phyloP scores from a whole-genome alignment of 176 grass and related monocot genomes.

The Eragrostis nindensis region DNA sequence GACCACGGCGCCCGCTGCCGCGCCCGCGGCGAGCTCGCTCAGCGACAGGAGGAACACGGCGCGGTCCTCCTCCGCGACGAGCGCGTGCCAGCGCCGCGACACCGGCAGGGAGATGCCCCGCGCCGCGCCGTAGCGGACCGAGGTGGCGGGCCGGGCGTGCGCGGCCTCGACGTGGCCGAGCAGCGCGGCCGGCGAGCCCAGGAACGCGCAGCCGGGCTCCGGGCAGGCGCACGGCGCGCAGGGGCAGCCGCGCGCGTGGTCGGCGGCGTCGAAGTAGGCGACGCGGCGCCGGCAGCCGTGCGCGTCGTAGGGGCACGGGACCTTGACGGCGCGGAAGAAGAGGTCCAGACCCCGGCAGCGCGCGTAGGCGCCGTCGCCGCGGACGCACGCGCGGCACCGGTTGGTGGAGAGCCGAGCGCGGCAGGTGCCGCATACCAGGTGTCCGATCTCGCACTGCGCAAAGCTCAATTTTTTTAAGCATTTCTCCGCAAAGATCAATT shows the following conservation, averaged over 20 bases:
- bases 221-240: conserved; percentile 22
- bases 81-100: not conserved
- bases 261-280: not conserved
- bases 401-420: not conserved
- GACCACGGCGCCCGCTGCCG: not conserved
- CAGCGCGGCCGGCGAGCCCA: conserved; percentile 1
- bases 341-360: conserved; percentile 4
- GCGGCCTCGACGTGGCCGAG: not conserved
- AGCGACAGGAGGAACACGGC: conserved; percentile 22
- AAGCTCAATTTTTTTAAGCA: no score
- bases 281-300: conserved; percentile 13
- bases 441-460: not conserved
- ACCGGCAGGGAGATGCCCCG: not conserved
- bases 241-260: conserved; percentile 19
- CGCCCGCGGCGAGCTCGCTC: not conserved
- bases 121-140: not conserved
- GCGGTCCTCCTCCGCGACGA: conserved; percentile 13
- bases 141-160: not conserved
- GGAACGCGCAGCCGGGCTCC: conserved; percentile 13
- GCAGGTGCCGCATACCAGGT: conserved; percentile 8
- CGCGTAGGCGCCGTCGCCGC: not conserved
- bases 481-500: no score
- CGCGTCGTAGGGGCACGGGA: not conserved
- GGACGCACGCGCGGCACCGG: not conserved
- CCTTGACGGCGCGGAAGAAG: not conserved